Conservation (phyloP, 139 green algal genomes). For the Coccomyxa sp. region DNA sequence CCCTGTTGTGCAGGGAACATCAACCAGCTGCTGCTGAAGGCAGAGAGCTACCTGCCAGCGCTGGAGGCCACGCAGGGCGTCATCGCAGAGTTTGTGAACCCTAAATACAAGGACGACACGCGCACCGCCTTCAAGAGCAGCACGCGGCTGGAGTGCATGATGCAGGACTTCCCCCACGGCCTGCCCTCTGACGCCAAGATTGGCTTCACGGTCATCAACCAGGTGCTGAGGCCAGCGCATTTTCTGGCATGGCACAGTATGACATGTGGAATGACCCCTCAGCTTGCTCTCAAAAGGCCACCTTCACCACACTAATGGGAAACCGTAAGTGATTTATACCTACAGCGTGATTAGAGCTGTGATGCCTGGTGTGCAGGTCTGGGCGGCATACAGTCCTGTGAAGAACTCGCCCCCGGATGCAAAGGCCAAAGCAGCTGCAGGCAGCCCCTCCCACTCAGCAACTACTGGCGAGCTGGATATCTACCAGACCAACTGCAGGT, state of each 20-base stretch:
- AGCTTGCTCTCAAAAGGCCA: background rate
- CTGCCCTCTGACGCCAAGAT: slow-evolving; percentile 66
- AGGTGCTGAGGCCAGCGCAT: slow-evolving; percentile 25
- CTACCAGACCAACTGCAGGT: slow-evolving; percentile 58
- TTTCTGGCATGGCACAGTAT: background rate
- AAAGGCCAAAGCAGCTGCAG: slow-evolving; percentile 66
- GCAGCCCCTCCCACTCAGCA: slow-evolving; percentile 85
- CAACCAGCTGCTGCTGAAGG: slow-evolving; percentile 91
- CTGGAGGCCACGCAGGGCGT: slow-evolving; percentile 72
- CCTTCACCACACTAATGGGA: too few relatives aligned
- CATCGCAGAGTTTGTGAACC: slow-evolving; percentile 98
- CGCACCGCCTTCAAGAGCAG: slow-evolving; percentile 88
- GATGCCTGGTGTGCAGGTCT: slow-evolving; percentile 79
- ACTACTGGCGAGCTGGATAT: slow-evolving; percentile 81
- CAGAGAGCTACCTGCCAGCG: slow-evolving; percentile 70
- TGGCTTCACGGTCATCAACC: slow-evolving; percentile 92
- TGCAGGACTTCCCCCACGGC: slow-evolving; percentile 93
- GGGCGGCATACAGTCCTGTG: slow-evolving; percentile 93
- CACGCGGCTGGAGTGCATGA: slow-evolving; percentile 99
- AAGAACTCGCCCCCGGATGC: slow-evolving; percentile 93
- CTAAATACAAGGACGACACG: slow-evolving; percentile 90
- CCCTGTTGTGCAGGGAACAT: slow-evolving; percentile 74
- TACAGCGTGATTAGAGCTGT: too few relatives aligned
- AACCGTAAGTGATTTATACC: too few relatives aligned
- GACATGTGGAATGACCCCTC: background rate